Base-by-base conservation (phyloP, 805 yeast species). In the Blastobotrys mokoenaii region DNA sequence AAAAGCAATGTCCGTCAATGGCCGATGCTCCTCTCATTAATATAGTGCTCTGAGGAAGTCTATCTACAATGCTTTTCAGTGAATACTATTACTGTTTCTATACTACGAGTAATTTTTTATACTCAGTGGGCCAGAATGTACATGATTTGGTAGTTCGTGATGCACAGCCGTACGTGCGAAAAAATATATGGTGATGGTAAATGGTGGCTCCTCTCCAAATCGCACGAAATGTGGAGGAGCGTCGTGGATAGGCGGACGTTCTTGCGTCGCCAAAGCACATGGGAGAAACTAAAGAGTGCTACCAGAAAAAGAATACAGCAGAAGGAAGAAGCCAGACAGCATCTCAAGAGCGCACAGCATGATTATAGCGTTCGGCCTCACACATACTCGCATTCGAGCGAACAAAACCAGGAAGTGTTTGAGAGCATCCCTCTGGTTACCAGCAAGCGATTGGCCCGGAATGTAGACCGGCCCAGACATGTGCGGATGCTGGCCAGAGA, bases 401-500 rank as follows among this genome's bases (percentile, higher is more conserved):
- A 60, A 16, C 61, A 60, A 5, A 62, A 65, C 41, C 60, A 60
- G 47, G 63, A 58, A 22, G 53, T 56, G 37, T 77, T 76, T 52
- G 63, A 67, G 25, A 59, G 66, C 43, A 71, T 66, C 45, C 79
- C 80, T 11, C 46, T 67, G 32, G 65, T 74, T 5, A 68, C 60
- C 22, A 59, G 67, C 33, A 58, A 58, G 20, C 58, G 59, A 44
- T 60, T 75, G 11, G 52, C 66, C 3, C 61, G 59, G 32, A 53
- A 66, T 54, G 53, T 55, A 41, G 54, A 64, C 54, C 52, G 89
- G 29, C 95, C 95, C 0, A 65, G 53, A 29, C 70, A 73, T 22
- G 74, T 78, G 5, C 81, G 82, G 59, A 81, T 86, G 89, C 66
- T 80, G n/a, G 65, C 81, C 0, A 67, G 84, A 9, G 95, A 84